Conservation (phyloP, 805 yeast genomes). For the Metschnikowia similis region DNA sequence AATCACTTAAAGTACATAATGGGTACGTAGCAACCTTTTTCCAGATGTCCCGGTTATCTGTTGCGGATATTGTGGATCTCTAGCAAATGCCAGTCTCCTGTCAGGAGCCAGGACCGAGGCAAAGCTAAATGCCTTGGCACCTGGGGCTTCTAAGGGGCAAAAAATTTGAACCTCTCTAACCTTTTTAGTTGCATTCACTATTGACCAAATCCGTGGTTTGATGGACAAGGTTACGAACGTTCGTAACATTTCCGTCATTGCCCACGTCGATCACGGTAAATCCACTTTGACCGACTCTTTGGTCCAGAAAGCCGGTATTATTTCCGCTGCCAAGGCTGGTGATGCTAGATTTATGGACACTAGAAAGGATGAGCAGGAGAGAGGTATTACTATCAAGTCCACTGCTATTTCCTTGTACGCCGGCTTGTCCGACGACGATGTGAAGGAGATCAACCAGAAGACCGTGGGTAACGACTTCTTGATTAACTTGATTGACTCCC, state of each 20-base stretch:
- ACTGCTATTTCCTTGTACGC: constrained; percentile 97
- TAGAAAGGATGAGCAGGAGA: constrained; percentile 99
- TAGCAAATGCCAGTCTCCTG: too few relatives aligned
- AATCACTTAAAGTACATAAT: constrained; percentile 28
- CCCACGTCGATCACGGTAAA: constrained; percentile 99
- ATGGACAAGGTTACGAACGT: constrained; percentile 99
- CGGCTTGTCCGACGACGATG: constrained; percentile 80
- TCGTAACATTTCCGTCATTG: constrained; percentile 99
- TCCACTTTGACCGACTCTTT: constrained; percentile 98
- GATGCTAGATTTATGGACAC: constrained; percentile 99
- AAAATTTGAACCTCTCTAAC: constrained; percentile 23
- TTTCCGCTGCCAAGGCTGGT: constrained; percentile 99
- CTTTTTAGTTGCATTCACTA: constrained; percentile 45
- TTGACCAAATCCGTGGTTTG: constrained; percentile 91
- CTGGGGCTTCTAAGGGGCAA: neutral
- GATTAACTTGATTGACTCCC: constrained; percentile 98
- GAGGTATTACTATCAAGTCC: constrained; percentile 99
- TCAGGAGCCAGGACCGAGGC: too few relatives aligned
- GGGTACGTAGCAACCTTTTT: constrained; percentile 27
- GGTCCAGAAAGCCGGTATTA: constrained; percentile 99
- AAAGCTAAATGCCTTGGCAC: neutral
- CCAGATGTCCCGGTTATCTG: too few relatives aligned
- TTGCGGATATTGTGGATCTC: too few relatives aligned
- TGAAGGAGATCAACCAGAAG: constrained; percentile 86
- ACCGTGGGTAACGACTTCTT: constrained; percentile 91